phyloP scores from a whole-genome alignment of 805 yeast genomes.

The Ogataea nakhonphanomensis region DNA sequence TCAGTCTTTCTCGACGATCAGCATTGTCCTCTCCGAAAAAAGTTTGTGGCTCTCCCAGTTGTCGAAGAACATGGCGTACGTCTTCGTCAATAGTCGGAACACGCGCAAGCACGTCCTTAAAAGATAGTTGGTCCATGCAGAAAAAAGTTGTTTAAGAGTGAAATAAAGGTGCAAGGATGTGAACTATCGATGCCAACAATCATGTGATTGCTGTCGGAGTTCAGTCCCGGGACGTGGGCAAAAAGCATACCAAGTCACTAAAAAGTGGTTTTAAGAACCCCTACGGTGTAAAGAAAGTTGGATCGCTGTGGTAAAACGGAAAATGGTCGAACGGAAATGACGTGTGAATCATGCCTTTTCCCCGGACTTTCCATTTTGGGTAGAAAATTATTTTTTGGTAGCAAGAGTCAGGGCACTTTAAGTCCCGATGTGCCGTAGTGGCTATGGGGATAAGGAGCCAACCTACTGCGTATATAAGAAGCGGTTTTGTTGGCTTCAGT shows the following conservation, averaged over 20 bases:
- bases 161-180: constrained; percentile 12
- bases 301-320: constrained; percentile 5
- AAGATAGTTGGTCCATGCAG: neutral
- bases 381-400: constrained; percentile 1
- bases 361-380: constrained; percentile 19
- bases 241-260: too few relatives aligned
- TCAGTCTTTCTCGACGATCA: constrained; percentile 54
- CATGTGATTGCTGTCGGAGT: too few relatives aligned
- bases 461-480: neutral
- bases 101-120: constrained; percentile 14
- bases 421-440: constrained; percentile 8
- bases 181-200: too few relatives aligned
- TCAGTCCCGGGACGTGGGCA: too few relatives aligned
- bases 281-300: neutral
- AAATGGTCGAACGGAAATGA: constrained; percentile 14
- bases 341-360: constrained; percentile 14
- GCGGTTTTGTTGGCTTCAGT: neutral
- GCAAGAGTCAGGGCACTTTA: constrained; percentile 2
- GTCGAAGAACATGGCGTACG: constrained; percentile 48
- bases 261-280: neutral
- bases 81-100: constrained; percentile 68
- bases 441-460: constrained; percentile 7
- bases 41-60: constrained; percentile 54
- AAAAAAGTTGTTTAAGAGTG: neutral
- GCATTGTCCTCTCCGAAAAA: constrained; percentile 56